A percentile compares a stretch with the other conserved stretches of the same genome.
Evolutionary conservation across 1,139 yeast species (phyloP).

Genomic region (Diutina ranongensis): DNA sequence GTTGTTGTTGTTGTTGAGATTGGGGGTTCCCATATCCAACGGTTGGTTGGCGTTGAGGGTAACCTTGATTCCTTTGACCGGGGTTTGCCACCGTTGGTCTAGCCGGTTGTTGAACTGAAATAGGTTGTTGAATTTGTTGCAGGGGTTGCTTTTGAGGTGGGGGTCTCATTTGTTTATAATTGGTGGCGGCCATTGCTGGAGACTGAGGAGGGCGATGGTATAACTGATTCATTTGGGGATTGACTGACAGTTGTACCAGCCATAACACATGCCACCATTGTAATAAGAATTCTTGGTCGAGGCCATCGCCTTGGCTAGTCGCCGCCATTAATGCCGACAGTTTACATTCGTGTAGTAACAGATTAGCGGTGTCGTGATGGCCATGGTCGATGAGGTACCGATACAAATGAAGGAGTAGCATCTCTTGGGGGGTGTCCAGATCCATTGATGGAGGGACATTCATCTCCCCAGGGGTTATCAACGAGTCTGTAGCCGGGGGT

Average conservation of each 20-base stretch:
- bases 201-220: slow-evolving; percentile 2
- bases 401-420: slow-evolving; percentile 9
- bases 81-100: neutral
- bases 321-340: slow-evolving; percentile 6
- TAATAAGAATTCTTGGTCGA: slow-evolving; percentile 7
- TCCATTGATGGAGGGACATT: neutral
- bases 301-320: slow-evolving; percentile 6
- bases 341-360: slow-evolving; percentile 9
- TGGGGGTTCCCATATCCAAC: neutral
- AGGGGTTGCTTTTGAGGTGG: neutral
- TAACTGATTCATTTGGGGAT: slow-evolving; percentile 1
- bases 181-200: neutral
- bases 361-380: slow-evolving; percentile 10
- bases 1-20: no score
- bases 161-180: no score
- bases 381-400: slow-evolving; percentile 10
- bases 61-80: neutral
- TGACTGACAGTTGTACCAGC: slow-evolving; percentile 6
- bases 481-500: neutral
- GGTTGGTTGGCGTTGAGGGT: neutral
- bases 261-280: slow-evolving; percentile 11
- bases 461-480: neutral
- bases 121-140: neutral
- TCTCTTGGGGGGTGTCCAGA: neutral
- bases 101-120: slow-evolving; percentile 2